A percentile compares a stretch with the other conserved stretches of the same genome.
These are phyloP conservation scores for Teratosphaeria gauchensis DNA, from an alignment of 2,329 filamentous ascomycete species.

Conservation along the genomic window DNA sequence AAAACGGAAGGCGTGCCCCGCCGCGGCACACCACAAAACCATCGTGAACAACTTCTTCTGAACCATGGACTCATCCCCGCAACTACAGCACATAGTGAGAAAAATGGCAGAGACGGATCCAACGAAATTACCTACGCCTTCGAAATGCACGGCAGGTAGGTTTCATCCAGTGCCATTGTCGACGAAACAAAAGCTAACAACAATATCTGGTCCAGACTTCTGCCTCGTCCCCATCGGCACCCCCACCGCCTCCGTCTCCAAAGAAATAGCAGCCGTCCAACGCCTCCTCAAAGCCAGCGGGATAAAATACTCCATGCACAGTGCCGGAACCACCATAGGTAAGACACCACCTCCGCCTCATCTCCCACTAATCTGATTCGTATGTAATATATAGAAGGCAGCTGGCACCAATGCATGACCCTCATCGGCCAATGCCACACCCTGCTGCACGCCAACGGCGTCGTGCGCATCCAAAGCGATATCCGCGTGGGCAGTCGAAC, in stretches of 20 bases:
- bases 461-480: slow-evolving; percentile 75
- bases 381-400: slow-evolving; percentile 54
- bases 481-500: slow-evolving; percentile 78
- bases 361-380: neutral
- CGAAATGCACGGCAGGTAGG: slow-evolving; percentile 62
- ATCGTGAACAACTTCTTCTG: neutral
- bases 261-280: slow-evolving; percentile 81
- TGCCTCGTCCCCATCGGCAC: slow-evolving; percentile 73
- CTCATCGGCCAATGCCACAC: slow-evolving; percentile 76
- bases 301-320: slow-evolving; percentile 80
- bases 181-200: neutral
- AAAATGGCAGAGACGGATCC: slow-evolving; percentile 23
- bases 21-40: neutral
- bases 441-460: slow-evolving; percentile 65
- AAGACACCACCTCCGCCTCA: slow-evolving; percentile 23
- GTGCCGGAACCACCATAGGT: slow-evolving; percentile 88
- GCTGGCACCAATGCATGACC: slow-evolving; percentile 79
- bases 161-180: too few relatives aligned
- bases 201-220: slow-evolving; percentile 60
- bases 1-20: neutral
- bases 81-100: slow-evolving; percentile 17
- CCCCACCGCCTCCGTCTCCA: slow-evolving; percentile 40
- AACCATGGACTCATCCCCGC: slow-evolving; percentile 22
- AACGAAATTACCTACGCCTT: slow-evolving; percentile 48
- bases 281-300: slow-evolving; percentile 71